Evolutionary conservation across 2,329 filamentous ascomycete genomes (phyloP).

Genomic region (Scolecobasidium constrictum): DNA sequence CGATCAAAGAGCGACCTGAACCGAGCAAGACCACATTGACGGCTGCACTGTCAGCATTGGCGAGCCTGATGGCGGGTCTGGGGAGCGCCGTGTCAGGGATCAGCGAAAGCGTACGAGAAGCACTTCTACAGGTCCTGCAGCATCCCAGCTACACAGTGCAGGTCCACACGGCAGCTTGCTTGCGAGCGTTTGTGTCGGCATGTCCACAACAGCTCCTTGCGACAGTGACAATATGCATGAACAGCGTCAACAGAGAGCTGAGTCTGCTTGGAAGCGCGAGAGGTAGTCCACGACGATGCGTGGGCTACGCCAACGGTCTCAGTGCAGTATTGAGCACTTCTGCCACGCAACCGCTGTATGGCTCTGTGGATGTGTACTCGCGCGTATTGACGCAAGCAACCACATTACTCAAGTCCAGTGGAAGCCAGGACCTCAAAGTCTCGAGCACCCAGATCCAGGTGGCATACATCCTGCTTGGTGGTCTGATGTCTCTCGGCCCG

Average conservation of each 20-base stretch:
- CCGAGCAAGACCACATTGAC: constrained; percentile 80
- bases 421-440: constrained; percentile 77
- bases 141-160: constrained; percentile 97
- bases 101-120: constrained; percentile 76
- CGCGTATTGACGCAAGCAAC: constrained; percentile 85
- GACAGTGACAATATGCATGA: constrained; percentile 91
- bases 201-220: constrained; percentile 87
- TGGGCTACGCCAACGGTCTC: constrained; percentile 85
- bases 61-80: constrained; percentile 65
- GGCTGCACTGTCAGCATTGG: constrained; percentile 65
- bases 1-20: constrained; percentile 74
- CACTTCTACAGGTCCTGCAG: constrained; percentile 77
- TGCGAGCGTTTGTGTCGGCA: constrained; percentile 78
- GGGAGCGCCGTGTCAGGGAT: constrained; percentile 73
- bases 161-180: constrained; percentile 73
- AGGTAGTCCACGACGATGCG: constrained; percentile 70
- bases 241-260: constrained; percentile 81
- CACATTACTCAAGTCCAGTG: constrained; percentile 81
- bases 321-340: constrained; percentile 87
- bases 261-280: constrained; percentile 63
- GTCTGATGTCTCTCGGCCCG: constrained; percentile 88
- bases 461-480: constrained; percentile 93
- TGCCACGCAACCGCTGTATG: constrained; percentile 77
- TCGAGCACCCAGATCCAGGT: constrained; percentile 95
- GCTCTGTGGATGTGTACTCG: constrained; percentile 91